These are phyloP conservation scores for Xylariaceae sp. DNA, from an alignment of 2,329 filamentous ascomycete species.

Conservation along the genomic window DNA sequence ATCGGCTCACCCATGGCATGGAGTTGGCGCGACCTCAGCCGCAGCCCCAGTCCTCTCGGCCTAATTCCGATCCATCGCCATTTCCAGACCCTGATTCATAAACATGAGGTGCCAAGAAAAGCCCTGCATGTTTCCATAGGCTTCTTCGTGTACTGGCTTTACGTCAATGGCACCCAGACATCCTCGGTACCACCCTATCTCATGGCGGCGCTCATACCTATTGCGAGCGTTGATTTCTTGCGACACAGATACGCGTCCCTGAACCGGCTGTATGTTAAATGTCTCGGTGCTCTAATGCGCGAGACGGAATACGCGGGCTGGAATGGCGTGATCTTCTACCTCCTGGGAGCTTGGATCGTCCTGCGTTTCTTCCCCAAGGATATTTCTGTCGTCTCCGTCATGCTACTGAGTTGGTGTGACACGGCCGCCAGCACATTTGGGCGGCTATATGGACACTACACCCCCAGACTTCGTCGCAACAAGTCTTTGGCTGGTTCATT, in stretches of 20 bases:
- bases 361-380: slow-evolving; percentile 90
- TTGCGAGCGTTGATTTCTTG: slow-evolving; percentile 73
- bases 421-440: slow-evolving; percentile 95
- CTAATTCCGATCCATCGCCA: slow-evolving; percentile 92
- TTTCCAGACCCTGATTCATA: slow-evolving; percentile 88
- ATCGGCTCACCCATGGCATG: slow-evolving; percentile 44
- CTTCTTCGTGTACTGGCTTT: slow-evolving; percentile 85
- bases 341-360: slow-evolving; percentile 82
- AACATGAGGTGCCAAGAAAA: slow-evolving; percentile 94
- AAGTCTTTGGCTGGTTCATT: slow-evolving; percentile 89
- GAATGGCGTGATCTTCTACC: slow-evolving; percentile 96
- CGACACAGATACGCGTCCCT: slow-evolving; percentile 76
- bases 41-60: slow-evolving; percentile 86
- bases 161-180: slow-evolving; percentile 72
- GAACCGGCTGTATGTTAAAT: slow-evolving; percentile 80
- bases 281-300: slow-evolving; percentile 87
- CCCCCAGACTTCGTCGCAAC: slow-evolving; percentile 73
- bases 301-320: slow-evolving; percentile 91
- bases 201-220: slow-evolving; percentile 74
- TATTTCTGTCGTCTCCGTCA: slow-evolving; percentile 78
- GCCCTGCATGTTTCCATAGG: slow-evolving; percentile 92
- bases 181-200: slow-evolving; percentile 76
- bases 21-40: slow-evolving; percentile 81
- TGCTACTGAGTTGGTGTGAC: slow-evolving; percentile 96
- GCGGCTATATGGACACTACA: slow-evolving; percentile 82